Evolutionary conservation across 164 flowering plant species (phyloP), one percentile per base, ranked within the genome.

Genomic region (Litsea cubeba): DNA sequence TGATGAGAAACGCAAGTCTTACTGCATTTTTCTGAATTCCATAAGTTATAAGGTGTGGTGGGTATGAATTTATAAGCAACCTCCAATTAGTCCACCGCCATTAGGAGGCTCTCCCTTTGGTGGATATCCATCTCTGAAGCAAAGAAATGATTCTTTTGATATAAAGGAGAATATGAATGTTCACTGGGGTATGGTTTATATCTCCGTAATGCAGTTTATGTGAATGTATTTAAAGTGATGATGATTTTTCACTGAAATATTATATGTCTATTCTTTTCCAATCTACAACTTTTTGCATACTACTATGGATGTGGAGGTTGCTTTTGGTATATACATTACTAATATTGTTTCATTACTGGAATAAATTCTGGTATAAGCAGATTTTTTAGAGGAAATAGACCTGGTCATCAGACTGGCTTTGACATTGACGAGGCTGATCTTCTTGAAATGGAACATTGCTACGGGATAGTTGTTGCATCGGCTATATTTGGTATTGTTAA

Each of bases 81-180:
- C 79, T 78, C 82, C 90, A 54, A 65, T 74, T 46, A 84, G 81
- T 79, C 79, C 69, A 49, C 91, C 88, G 76, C 73, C 81, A 68
- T 81, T 79, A 81, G 99, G 94, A 25, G 26, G 26, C 26, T 25
- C 26, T 25, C 1, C 26, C 26, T 25, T 25, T 25, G 26, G 26
- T 25, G 99, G 99, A 78, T 96, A 90, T 84, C 97, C 97, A 78
- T 88, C 99, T 72, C 63, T 96, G 82, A 72, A 78, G 74, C 91
- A 90, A 80, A 87, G 99, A 76, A 83, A 75, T 74, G 89, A 94
- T 74, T 92, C 98, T 65, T 94, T 76, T 83, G 86, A 92, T 77
- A 82, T 96, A 68, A 84, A 85, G 76, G 98, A 91, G 82, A 87
- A 97, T 6, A 96, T 96, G 99, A 87, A 71, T 71, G 91, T 96